phyloP scores from a whole-genome alignment of 371 early-diverging fungal species.

The Mortierella sp. region DNA sequence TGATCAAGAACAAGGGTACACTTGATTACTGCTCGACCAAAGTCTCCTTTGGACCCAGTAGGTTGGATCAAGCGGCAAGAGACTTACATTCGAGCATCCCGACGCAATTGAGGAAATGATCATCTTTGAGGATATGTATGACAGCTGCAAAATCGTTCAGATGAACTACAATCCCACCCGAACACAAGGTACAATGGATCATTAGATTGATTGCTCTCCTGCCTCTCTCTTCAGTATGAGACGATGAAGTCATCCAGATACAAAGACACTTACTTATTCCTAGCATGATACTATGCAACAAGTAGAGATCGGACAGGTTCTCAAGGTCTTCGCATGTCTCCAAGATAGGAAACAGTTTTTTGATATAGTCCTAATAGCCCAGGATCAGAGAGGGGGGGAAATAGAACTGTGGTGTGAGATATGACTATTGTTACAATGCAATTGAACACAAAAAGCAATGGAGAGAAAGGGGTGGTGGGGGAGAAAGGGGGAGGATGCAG shows the following conservation, averaged over 20 bases:
- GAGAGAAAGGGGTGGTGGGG: not conserved
- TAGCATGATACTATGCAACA: constrained; percentile 74
- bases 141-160: constrained; percentile 74
- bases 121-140: constrained; percentile 76
- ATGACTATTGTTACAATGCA: too few relatives aligned
- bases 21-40: too few relatives aligned
- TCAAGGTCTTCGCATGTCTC: constrained; percentile 88
- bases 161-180: constrained; percentile 52
- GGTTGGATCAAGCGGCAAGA: too few relatives aligned
- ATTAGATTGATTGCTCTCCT: not conserved
- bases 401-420: too few relatives aligned
- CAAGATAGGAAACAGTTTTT: constrained; percentile 75
- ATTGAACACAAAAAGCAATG: not conserved
- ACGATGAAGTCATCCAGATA: too few relatives aligned
- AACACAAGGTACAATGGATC: not conserved
- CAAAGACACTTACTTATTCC: constrained; percentile 76
- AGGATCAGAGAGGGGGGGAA: constrained; percentile 7
- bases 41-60: too few relatives aligned
- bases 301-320: constrained; percentile 72
- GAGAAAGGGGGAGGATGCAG: not conserved
- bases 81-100: constrained; percentile 88
- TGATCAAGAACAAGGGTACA: too few relatives aligned
- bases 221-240: too few relatives aligned
- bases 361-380: constrained; percentile 74
- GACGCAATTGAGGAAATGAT: constrained; percentile 68